A percentile compares a stretch with the other conserved stretches of the same genome.
Conservation (phyloP, 1,284 basidiomycete species). For the Fomitopsis pinicola region DNA sequence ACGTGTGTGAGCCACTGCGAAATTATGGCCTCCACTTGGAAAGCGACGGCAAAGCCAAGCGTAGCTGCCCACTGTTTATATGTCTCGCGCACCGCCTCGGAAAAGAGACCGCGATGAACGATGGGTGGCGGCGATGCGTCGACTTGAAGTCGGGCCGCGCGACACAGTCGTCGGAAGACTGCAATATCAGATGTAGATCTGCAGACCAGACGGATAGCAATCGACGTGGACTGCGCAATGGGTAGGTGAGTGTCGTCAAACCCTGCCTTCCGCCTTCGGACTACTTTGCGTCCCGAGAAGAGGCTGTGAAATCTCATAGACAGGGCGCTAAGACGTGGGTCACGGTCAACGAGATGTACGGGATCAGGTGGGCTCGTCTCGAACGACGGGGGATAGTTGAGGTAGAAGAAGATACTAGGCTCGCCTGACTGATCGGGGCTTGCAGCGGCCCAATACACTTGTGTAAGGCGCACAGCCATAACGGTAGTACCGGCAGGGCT, state of each 20-base stretch:
- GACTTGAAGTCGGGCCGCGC: constrained; percentile 31
- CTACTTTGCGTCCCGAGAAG: too few species aligned
- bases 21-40: constrained; percentile 50
- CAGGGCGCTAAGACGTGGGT: too few species aligned
- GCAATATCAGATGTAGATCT: constrained; percentile 25
- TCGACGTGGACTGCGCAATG: constrained; percentile 42
- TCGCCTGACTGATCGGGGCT: constrained; percentile 23
- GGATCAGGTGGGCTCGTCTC: constrained; percentile 24
- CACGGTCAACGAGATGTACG: constrained; percentile 8
- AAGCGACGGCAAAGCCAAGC: constrained; percentile 48
- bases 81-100: constrained; percentile 26
- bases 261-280: constrained; percentile 17
- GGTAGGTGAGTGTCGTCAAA: constrained; percentile 22
- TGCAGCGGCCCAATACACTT: constrained; percentile 36
- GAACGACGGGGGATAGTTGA: constrained; percentile 41
- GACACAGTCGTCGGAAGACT: constrained; percentile 35
- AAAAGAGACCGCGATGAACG: constrained; percentile 41
- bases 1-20: constrained; percentile 39
- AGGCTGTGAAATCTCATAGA: too few species aligned
- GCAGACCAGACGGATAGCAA: constrained; percentile 47
- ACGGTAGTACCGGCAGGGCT: constrained; percentile 21
- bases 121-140: constrained; percentile 33
- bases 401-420: constrained; percentile 36
- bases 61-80: constrained; percentile 33
- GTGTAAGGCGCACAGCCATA: constrained; percentile 42